Evolutionary conservation across 768 basidiomycete genomes (phyloP).

Genomic region (Calocera cornea): DNA sequence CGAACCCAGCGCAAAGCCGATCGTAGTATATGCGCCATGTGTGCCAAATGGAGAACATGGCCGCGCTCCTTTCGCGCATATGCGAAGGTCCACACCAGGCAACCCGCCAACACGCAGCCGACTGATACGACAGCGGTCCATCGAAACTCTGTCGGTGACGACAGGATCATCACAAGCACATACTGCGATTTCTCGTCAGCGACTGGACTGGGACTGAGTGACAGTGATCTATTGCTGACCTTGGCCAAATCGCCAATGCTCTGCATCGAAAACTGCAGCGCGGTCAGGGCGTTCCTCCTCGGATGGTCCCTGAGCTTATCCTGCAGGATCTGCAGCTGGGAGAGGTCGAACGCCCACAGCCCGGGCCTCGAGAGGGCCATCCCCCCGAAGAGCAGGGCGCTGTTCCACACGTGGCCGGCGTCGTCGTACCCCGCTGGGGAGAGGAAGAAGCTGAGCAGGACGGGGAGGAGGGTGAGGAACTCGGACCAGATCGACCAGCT

Average conservation of each 20-base stretch:
- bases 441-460: constrained; percentile 31
- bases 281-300: constrained; percentile 31
- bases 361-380: constrained; percentile 37
- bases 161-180: constrained; percentile 26
- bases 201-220: neutral
- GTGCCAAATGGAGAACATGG: constrained; percentile 17
- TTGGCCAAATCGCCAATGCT: constrained; percentile 21
- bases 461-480: constrained; percentile 34
- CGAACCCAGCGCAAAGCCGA: neutral
- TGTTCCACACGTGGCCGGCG: constrained; percentile 24
- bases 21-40: neutral
- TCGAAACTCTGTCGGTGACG: constrained; percentile 24
- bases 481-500: constrained; percentile 39
- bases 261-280: constrained; percentile 29
- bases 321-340: constrained; percentile 38
- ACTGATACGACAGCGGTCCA: constrained; percentile 29
- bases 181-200: constrained; percentile 21
- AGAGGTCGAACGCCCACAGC: constrained; percentile 41
- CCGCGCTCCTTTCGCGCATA: constrained; percentile 18
- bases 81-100: constrained; percentile 7
- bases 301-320: constrained; percentile 33
- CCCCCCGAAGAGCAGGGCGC: constrained; percentile 34
- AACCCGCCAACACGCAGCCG: constrained; percentile 21
- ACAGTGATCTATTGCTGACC: constrained; percentile 6
- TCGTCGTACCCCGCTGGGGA: constrained; percentile 9